Base-by-base conservation (phyloP, 306 rosid species). In the Medicago arabica region DNA sequence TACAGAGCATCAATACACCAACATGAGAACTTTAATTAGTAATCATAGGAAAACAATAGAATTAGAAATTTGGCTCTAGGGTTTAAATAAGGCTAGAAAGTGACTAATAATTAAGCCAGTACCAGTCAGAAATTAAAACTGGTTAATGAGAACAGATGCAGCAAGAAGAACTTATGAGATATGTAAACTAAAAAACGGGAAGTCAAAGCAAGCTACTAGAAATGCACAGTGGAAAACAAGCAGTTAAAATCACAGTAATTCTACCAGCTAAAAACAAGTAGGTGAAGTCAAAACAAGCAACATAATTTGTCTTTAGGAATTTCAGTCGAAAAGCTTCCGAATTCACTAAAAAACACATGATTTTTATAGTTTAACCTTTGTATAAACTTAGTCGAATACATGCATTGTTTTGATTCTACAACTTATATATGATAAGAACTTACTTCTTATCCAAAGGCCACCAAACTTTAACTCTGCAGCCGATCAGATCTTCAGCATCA, bases 371-470 rank as follows among this genome's bases (percentile, higher is more conserved):
- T 34, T 57, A 12, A 12, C 60, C 41, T 64, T 64, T 46, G 18
- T 59, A 28, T 28, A 28, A 28, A 53, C 47, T 46, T 7, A 18
- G 49, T 50, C 36, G 53, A 28, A 71, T 47, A 64, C 51, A 72
- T 65, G 55, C 75, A 19, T 17, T 7, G 71, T 34, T 72, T 67
- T 62, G 47, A 81, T 55, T 77, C 61, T 47, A 63, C 58, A 71
- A 72, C 62, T 47, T 25, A 60, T 61, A 51, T 46, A 78, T 39
- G 63, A 13, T 9, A 50, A 67, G 59, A 50, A 81, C 86, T 92
- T 77, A 95, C 99, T 71, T 1, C 82, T 89, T 90, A 84, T 95
- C 99, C 87, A 95, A 83, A 80, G 99, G 99, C 99, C 99, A 95
- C 99, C 99, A 95, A 85, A 95, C 89, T 90, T 92, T 95, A 80